Conservation (phyloP, 106 monocot genomes). For the Iris macrosiphon region DNA sequence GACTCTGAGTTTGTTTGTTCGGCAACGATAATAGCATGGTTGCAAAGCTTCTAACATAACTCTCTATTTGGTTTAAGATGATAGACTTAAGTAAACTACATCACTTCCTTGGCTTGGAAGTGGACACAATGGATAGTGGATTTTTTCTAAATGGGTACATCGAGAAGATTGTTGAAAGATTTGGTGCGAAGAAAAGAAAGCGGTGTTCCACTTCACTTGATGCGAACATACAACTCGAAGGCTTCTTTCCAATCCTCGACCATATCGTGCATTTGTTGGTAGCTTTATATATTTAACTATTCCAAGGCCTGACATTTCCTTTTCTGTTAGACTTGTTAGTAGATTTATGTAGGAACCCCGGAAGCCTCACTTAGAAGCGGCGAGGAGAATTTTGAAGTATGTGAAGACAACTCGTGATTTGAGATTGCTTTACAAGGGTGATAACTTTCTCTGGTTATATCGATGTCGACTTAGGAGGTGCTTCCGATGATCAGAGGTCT, state of each 20-base stretch:
- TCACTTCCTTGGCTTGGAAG: neutral
- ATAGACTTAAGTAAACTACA: neutral
- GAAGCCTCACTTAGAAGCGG: neutral
- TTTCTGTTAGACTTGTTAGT: conserved; percentile 2
- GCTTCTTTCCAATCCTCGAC: neutral
- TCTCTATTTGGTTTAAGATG: neutral
- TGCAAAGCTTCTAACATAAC: no score
- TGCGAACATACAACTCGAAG: neutral
- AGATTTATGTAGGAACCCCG: neutral
- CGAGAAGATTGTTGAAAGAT: neutral
- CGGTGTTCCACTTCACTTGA: neutral
- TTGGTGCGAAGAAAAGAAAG: neutral
- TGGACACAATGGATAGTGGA: neutral
- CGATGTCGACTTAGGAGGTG: neutral
- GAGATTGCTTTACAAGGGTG: neutral
- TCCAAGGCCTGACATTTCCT: neutral
- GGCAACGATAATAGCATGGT: neutral
- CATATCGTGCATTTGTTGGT: neutral
- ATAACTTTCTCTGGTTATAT: neutral
- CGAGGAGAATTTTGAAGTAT: conserved; percentile 1
- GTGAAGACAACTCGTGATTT: neutral
- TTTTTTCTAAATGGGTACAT: neutral
- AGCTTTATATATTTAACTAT: conserved; percentile 4
- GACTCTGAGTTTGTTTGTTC: neutral
- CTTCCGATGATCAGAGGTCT: neutral